Evolutionary conservation across 306 rosid species (phyloP), one percentile per base, ranked within the genome.

Genomic region (Dicorynia guianensis): DNA sequence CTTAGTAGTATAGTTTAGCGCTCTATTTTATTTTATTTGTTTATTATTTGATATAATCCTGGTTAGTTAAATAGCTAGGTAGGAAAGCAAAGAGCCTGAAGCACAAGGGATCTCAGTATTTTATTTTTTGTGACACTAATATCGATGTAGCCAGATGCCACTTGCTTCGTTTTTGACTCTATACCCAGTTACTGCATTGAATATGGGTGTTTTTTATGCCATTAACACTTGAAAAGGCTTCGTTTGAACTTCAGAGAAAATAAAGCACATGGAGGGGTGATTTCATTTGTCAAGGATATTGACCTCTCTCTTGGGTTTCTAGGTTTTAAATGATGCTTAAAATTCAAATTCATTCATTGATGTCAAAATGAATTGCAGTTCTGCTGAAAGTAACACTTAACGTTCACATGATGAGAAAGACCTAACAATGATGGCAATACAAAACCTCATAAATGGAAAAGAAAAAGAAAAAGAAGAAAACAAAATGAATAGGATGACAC

Each of bases 131-230:
- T 52, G 30, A 72, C 83, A 67, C 74, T 19, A 69, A 73, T 60
- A 76, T 73, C 69, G 77, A 78, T 81, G 80, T 12, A 65, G 46
- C 75, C 60, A 78, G 69, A 70, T 69, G 80, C 63, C 30, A 25
- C 1, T 25, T 25, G 30, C 30, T 25, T 76, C 63, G 5, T 34
- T 20, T 25, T 71, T 44, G 7, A 48, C 50, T 25, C 49, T 38
- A 2, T 65, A 55, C 11, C 42, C 40, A 42, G 49, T 70, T 53
- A 17, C 11, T 44, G 25, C 25, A 34, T 73, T 60, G 60, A 38
- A 71, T 44, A 25, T 12, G 4, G 56, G 47, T 44, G 33, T 47
- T n/a, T 58, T 3, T 8, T 52, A 38, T 38, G 39, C 53, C 19
- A 20, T 36, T 7, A 70, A 5, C 39, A 9, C 17, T 25, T 25